Conservation (phyloP, 2,329 filamentous ascomycete species). For the Talaromyces sp. region DNA sequence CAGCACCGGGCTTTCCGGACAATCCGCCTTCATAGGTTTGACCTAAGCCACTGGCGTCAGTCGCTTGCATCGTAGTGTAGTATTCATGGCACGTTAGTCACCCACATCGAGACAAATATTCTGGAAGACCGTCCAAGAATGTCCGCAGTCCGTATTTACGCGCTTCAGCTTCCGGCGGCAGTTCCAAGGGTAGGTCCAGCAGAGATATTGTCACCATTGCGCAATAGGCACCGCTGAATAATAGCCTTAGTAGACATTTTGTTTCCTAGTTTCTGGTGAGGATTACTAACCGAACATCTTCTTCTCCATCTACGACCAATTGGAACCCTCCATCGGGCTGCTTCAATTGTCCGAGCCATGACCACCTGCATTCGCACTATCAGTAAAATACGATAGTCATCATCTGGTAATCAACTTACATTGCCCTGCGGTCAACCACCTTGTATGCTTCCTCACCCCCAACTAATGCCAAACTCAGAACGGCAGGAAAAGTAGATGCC, state of each 20-base stretch:
- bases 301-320: conserved; percentile 79
- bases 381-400: neutral
- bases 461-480: conserved; percentile 73
- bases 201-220: conserved; percentile 78
- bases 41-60: conserved; percentile 46
- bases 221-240: conserved; percentile 77
- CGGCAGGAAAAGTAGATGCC: conserved; percentile 78
- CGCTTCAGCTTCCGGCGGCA: conserved; percentile 68
- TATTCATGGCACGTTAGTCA: neutral
- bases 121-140: conserved; percentile 67
- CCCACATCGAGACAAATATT: conserved; percentile 75
- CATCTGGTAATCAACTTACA: conserved; percentile 45
- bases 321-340: conserved; percentile 84
- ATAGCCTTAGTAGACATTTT: neutral
- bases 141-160: conserved; percentile 56
- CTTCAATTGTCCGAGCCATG: conserved; percentile 82
- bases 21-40: conserved; percentile 96
- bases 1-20: conserved; percentile 67
- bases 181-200: conserved; percentile 72
- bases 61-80: neutral
- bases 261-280: neutral
- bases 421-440: conserved; percentile 70
- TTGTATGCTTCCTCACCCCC: conserved; percentile 69
- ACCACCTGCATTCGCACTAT: conserved; percentile 54
- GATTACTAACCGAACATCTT: conserved; percentile 73